phyloP scores from a whole-genome alignment of 139 green algal genomes.

The Desmodesmus armatus region DNA sequence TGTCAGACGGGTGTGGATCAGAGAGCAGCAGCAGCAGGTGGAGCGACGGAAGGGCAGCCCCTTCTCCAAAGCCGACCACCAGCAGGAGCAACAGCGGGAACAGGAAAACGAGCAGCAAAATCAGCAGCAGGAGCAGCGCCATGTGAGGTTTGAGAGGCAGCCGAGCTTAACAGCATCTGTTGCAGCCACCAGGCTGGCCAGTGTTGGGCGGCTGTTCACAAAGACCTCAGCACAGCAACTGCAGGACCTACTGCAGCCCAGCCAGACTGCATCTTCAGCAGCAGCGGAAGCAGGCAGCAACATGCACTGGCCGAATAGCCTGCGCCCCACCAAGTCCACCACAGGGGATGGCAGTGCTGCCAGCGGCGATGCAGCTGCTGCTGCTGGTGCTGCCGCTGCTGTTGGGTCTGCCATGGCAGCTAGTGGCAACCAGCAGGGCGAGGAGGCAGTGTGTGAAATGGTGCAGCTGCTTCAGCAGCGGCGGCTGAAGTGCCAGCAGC shows the following conservation, averaged over 20 bases:
- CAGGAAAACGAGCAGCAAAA: background rate
- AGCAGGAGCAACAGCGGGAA: constrained; percentile 1
- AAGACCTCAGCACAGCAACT: too few species aligned
- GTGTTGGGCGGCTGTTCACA: too few species aligned
- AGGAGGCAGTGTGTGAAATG: background rate
- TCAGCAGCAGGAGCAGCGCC: background rate
- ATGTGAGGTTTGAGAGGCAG: too few species aligned
- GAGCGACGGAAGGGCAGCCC: too few species aligned
- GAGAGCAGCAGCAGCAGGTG: constrained; percentile 12
- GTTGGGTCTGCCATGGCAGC: background rate
- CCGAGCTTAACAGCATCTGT: too few species aligned
- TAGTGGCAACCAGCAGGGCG: background rate
- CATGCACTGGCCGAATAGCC: too few species aligned
- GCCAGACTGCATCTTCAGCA: background rate
- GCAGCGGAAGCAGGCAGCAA: background rate
- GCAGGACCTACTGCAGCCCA: too few species aligned
- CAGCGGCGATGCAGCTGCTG: background rate
- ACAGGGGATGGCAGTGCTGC: background rate
- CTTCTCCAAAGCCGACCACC: too few species aligned
- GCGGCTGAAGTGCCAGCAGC: background rate
- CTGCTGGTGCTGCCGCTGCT: background rate
- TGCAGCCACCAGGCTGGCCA: too few species aligned
- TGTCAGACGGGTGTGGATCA: background rate
- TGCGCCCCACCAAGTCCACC: too few species aligned
- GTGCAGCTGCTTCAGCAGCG: background rate